phyloP scores from a whole-genome alignment of 2,329 filamentous ascomycete genomes.

The Aspergillus arachidicola region DNA sequence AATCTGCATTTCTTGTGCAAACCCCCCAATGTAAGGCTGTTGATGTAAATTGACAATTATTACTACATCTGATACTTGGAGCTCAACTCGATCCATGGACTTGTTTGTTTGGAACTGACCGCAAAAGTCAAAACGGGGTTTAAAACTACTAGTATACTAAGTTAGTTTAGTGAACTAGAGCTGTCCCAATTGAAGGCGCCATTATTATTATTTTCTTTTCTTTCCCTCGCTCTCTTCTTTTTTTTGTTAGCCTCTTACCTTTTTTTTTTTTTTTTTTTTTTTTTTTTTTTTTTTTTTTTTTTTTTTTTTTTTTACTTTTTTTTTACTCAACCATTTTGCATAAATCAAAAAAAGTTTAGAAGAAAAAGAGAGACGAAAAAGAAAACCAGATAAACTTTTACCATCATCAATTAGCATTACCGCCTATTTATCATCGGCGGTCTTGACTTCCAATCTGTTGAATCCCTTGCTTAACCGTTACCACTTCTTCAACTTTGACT shows the following conservation, averaged over 20 bases:
- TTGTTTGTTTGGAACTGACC: slow-evolving; percentile 25
- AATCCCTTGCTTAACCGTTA: slow-evolving; percentile 14
- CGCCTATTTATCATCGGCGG: slow-evolving; percentile 10
- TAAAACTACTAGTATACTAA: slow-evolving; percentile 15
- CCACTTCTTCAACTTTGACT: slow-evolving; percentile 18
- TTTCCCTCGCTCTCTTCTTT: slow-evolving; percentile 9
- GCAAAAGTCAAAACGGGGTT: slow-evolving; percentile 5
- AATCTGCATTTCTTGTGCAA: slow-evolving; percentile 12
- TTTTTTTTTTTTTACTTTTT: slow-evolving; percentile 14
- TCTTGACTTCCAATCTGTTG: slow-evolving; percentile 11
- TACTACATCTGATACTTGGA: slow-evolving; percentile 25
- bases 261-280: slow-evolving; percentile 15
- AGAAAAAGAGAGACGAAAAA: not conserved
- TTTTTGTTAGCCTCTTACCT: slow-evolving; percentile 13
- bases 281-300: slow-evolving; percentile 15
- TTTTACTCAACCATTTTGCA: slow-evolving; percentile 9
- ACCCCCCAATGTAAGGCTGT: slow-evolving; percentile 8
- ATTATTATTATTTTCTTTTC: slow-evolving; percentile 24
- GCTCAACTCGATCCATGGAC: slow-evolving; percentile 25
- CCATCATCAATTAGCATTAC: slow-evolving; percentile 17
- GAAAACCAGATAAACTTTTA: slow-evolving; percentile 10
- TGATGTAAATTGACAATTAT: slow-evolving; percentile 17
- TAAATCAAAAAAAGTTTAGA: not conserved
- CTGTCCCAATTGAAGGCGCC: slow-evolving; percentile 23
- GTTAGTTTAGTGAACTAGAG: slow-evolving; percentile 16